phyloP scores from a whole-genome alignment of 1,284 basidiomycete species.

The Sporisorium reilianum region DNA sequence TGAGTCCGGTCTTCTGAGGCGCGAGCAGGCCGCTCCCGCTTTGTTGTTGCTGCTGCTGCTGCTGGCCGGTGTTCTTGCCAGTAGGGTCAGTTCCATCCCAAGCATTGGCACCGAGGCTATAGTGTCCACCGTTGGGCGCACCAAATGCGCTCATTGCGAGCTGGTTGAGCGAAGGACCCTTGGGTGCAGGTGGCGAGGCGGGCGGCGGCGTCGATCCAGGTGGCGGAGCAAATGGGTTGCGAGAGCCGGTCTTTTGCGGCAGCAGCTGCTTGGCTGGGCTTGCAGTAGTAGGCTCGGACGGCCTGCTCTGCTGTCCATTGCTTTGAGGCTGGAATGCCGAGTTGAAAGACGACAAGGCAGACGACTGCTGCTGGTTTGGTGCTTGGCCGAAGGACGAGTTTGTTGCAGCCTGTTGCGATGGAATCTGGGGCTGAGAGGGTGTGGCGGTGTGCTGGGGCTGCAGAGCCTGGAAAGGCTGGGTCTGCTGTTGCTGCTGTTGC shows the following conservation, averaged over 20 bases:
- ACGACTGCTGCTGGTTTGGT: slow-evolving; percentile 24
- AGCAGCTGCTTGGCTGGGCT: slow-evolving; percentile 74
- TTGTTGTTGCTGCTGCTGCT: slow-evolving; percentile 25
- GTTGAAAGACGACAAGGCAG: slow-evolving; percentile 72
- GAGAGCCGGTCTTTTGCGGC: slow-evolving; percentile 90
- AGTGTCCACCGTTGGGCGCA: slow-evolving; percentile 50
- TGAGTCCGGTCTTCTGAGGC: slow-evolving; percentile 67
- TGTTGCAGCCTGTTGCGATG: slow-evolving; percentile 25
- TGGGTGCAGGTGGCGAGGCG: slow-evolving; percentile 73
- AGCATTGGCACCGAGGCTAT: slow-evolving; percentile 55
- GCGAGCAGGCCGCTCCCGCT: slow-evolving; percentile 28
- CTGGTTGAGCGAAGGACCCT: slow-evolving; percentile 83
- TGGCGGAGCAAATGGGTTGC: slow-evolving; percentile 91
- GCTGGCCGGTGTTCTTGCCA: slow-evolving; percentile 14
- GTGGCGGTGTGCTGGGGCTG: slow-evolving; percentile 46
- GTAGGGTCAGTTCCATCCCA: slow-evolving; percentile 53
- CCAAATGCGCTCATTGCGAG: slow-evolving; percentile 75
- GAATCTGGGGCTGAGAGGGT: slow-evolving; percentile 48
- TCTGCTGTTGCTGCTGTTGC: slow-evolving; percentile 30
- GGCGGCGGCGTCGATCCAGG: slow-evolving; percentile 72
- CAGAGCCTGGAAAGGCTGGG: slow-evolving; percentile 21
- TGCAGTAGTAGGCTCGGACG: slow-evolving; percentile 7
- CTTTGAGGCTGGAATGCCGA: slow-evolving; percentile 72
- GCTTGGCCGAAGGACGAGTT: slow-evolving; percentile 19
- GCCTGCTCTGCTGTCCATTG: slow-evolving; percentile 67